Conservation (phyloP, 2,329 filamentous ascomycete species). For the Epichloe amarillans region DNA sequence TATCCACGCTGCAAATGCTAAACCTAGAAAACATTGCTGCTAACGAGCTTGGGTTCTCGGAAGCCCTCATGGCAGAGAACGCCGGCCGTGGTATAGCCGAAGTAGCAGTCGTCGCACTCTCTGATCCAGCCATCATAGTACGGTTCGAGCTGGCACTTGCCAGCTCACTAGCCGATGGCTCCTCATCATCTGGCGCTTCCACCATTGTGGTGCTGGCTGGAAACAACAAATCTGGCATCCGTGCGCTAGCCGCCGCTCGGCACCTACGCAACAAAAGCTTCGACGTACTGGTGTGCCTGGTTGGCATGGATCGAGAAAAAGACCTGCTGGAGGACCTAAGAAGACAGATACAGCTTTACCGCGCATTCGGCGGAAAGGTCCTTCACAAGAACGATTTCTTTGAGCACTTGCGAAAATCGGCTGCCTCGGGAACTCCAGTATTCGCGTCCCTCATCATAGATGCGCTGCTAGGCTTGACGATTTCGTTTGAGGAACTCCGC, state of each 20-base stretch:
- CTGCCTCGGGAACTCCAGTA: slow-evolving; percentile 25
- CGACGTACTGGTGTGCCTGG: slow-evolving; percentile 69
- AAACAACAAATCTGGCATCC: slow-evolving; percentile 82
- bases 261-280: slow-evolving; percentile 76
- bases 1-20: slow-evolving; percentile 71
- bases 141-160: slow-evolving; percentile 32
- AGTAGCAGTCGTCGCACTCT: slow-evolving; percentile 58
- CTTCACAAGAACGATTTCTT: slow-evolving; percentile 47
- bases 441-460: slow-evolving; percentile 76
- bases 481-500: slow-evolving; percentile 78
- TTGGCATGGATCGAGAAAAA: slow-evolving; percentile 71
- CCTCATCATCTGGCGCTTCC: slow-evolving; percentile 14
- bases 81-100: slow-evolving; percentile 81
- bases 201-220: slow-evolving; percentile 70
- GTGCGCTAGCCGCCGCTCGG: slow-evolving; percentile 72
- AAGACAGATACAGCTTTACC: slow-evolving; percentile 72
- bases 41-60: slow-evolving; percentile 72
- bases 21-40: slow-evolving; percentile 86
- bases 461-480: slow-evolving; percentile 72
- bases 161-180: slow-evolving; percentile 16
- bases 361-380: slow-evolving; percentile 67
- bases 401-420: slow-evolving; percentile 39
- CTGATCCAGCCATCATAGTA: slow-evolving; percentile 45
- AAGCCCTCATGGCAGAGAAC: slow-evolving; percentile 86
- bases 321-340: slow-evolving; percentile 70